Conservation (phyloP, 1,284 basidiomycete species). For the Cryptococcus amylolentus region DNA sequence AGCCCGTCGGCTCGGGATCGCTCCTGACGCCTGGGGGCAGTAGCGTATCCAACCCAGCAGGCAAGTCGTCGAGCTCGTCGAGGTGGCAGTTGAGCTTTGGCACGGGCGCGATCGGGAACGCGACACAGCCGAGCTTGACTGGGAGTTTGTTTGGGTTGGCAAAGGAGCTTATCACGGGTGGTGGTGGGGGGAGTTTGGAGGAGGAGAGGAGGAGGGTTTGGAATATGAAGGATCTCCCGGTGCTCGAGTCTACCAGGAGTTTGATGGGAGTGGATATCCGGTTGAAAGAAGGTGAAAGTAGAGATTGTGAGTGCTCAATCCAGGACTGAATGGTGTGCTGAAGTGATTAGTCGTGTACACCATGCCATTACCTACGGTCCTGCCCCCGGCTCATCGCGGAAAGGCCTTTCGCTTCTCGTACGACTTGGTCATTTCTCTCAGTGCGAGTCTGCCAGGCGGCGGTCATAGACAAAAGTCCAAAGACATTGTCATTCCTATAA, state of each 20-base stretch:
- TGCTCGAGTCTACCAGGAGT: constrained; percentile 43
- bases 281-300: constrained; percentile 38
- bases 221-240: constrained; percentile 48
- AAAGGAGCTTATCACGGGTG: constrained; percentile 42
- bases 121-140: constrained; percentile 45
- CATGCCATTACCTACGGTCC: constrained; percentile 64
- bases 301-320: constrained; percentile 38
- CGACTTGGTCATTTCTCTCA: constrained; percentile 71
- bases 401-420: constrained; percentile 81
- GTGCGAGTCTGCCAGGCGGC: constrained; percentile 32
- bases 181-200: constrained; percentile 42
- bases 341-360: constrained; percentile 66
- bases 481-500: constrained; percentile 39
- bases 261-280: constrained; percentile 46
- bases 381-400: constrained; percentile 66
- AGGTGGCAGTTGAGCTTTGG: constrained; percentile 45
- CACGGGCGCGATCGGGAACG: constrained; percentile 43
- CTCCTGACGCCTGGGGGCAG: constrained; percentile 6
- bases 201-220: constrained; percentile 49
- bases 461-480: constrained; percentile 34
- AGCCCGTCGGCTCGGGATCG: constrained; percentile 48
- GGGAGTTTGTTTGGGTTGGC: constrained; percentile 48
- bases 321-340: neutral
- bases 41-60: neutral
- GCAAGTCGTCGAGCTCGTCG: constrained; percentile 11